Base-by-base conservation (phyloP, 1,284 basidiomycete species). In the Leccinum ponderosum region DNA sequence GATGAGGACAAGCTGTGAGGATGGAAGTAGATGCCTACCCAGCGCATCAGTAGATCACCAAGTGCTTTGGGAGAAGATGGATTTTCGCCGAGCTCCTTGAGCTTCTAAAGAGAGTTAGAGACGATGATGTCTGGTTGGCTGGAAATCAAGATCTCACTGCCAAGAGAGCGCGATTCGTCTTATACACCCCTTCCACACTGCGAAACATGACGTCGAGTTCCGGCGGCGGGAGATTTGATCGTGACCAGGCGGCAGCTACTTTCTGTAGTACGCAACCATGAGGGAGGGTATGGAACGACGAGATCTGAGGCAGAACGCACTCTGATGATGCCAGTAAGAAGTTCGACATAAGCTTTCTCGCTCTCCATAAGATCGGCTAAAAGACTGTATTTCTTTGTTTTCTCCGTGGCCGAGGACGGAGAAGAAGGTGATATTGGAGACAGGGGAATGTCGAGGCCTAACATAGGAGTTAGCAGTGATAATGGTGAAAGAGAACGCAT, bases 161-260 rank as follows among this genome's bases (percentile, higher is more conserved):
- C 58, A 91, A 84, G 66, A 99, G 84, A 1, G 83, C 77, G 61
- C 95, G 87, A 76, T 97, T 98, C 44, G 93, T 91, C 71, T 95
- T 93, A 79, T 96, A 98, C 22, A 98, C 87, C 22, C 84, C 84
- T 76, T 99, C 97, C 55, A 98, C 86, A 69, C 90, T 90, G 65
- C 97, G 84, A 77, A 99, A 99, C 93, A 99, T 96, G 58, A 83
- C 78, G 74, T 99, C 97, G 42, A 99, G 84, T 69, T 94, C 91
- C 12, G 86, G 85, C 2, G 97, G 97, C 15, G 97, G 97, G 50
- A 99, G 89, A 75, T 98, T 97, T 53, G 89, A 87, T 47, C 94
- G 83, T 12, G 95, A 98, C 97, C 97, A 99, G 58, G 97, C 97
- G 27, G 90, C 90, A 4, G 97, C 97, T 7, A 98, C 93, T 86